Percentiles rank a stretch among this genome's conserved stretches.
These are phyloP conservation scores for Phalaenopsis hybrid DNA, from an alignment of 116 monocot genomes.

Conservation along the genomic window DNA sequence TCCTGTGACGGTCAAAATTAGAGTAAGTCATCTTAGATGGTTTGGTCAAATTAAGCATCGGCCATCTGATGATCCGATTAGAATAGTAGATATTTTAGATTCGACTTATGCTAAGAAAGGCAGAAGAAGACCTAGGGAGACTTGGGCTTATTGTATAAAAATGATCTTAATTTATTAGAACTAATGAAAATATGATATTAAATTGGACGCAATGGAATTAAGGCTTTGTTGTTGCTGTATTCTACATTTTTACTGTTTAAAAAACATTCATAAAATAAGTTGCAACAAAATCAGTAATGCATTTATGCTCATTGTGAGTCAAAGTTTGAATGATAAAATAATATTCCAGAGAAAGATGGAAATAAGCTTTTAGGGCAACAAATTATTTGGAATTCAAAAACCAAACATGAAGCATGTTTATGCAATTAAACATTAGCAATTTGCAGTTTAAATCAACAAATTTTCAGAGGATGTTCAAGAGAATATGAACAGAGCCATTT, in stretches of 20 bases:
- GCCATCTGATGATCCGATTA: too few relatives aligned
- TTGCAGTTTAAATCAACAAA: not conserved
- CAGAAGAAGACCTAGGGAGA: too few relatives aligned
- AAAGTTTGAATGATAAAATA: not conserved
- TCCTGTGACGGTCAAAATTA: too few relatives aligned
- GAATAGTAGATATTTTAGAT: too few relatives aligned
- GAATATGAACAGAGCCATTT: not conserved
- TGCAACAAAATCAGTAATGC: not conserved
- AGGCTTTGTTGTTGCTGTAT: too few relatives aligned
- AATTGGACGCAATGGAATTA: too few relatives aligned
- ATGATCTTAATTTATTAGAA: too few relatives aligned
- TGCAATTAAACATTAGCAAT: not conserved
- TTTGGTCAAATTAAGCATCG: too few relatives aligned
- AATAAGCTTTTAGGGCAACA: not conserved
- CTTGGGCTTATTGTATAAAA: too few relatives aligned
- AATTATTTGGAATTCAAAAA: not conserved
- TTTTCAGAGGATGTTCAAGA: not conserved
- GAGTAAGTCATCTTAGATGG: too few relatives aligned
- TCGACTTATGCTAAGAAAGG: too few relatives aligned
- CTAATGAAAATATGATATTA: too few relatives aligned
- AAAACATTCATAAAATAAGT: not conserved
- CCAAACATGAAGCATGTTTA: not conserved
- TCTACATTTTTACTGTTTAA: not conserved
- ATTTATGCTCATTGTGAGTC: not conserved
- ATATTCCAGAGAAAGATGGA: not conserved